Conservation (phyloP, 116 monocot genomes). For the Thalassia testudinum region DNA sequence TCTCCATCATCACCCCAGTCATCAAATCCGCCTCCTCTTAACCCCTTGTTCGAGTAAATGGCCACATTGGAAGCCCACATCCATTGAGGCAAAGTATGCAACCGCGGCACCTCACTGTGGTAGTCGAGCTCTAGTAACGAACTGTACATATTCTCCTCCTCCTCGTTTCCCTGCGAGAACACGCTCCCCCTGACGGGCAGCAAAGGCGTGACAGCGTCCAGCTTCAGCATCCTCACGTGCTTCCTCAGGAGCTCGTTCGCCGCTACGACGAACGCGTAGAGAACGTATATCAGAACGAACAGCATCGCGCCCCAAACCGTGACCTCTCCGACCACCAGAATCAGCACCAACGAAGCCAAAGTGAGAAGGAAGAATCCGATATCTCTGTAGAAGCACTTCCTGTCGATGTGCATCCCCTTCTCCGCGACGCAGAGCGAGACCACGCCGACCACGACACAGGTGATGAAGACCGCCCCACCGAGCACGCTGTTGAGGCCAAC, state of each 20-base stretch:
- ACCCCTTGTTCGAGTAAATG: slow-evolving; percentile 63
- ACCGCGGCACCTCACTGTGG: slow-evolving; percentile 17
- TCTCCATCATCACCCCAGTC: slow-evolving; percentile 34
- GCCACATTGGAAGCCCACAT: slow-evolving; percentile 95
- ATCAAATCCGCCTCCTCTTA: slow-evolving; percentile 16
- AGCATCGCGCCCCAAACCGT: slow-evolving; percentile 53
- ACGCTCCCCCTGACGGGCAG: slow-evolving; percentile 73
- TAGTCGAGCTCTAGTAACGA: slow-evolving; percentile 47
- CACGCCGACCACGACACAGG: slow-evolving; percentile 62
- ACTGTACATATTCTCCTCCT: slow-evolving; percentile 52
- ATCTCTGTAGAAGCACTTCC: slow-evolving; percentile 70
- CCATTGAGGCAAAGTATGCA: slow-evolving; percentile 73
- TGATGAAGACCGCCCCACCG: slow-evolving; percentile 87
- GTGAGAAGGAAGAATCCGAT: slow-evolving; percentile 68
- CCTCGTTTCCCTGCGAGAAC: slow-evolving; percentile 51
- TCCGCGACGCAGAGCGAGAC: slow-evolving; percentile 58
- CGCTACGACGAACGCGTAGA: slow-evolving; percentile 69
- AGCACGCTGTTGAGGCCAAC: slow-evolving; percentile 87
- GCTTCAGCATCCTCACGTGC: slow-evolving; percentile 55
- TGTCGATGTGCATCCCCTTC: slow-evolving; percentile 70
- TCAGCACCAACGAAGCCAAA: slow-evolving; percentile 34
- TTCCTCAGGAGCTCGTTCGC: slow-evolving; percentile 77
- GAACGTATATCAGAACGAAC: slow-evolving; percentile 58
- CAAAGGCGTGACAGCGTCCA: slow-evolving; percentile 66
- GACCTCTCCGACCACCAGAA: slow-evolving; percentile 61